These are phyloP conservation scores for Boletus subluridellus DNA, from an alignment of 1,284 basidiomycete species.

Conservation along the genomic window DNA sequence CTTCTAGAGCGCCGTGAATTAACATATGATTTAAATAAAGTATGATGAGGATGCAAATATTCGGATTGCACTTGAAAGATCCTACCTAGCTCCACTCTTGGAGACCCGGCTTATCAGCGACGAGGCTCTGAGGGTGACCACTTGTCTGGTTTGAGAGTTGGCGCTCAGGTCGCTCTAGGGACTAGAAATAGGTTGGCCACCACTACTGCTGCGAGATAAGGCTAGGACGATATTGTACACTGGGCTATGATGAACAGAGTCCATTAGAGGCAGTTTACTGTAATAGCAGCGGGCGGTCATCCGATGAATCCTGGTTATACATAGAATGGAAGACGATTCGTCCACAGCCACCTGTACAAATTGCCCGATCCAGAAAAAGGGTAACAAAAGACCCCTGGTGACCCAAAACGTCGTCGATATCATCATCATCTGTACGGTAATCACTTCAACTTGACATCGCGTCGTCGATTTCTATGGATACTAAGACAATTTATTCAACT, in stretches of 20 bases:
- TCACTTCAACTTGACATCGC: neutral
- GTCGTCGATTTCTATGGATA: conserved; percentile 2
- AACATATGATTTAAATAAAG: neutral
- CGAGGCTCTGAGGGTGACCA: neutral
- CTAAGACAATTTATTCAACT: neutral
- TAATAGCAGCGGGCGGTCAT: no score
- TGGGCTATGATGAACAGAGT: neutral
- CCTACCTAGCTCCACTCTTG: neutral
- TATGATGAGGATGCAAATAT: neutral
- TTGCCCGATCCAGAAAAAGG: neutral
- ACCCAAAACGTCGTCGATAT: neutral
- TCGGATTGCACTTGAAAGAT: neutral
- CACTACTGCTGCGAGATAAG: neutral
- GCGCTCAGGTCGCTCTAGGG: no score
- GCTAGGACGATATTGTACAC: neutral
- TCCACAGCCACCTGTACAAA: no score
- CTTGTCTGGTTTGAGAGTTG: neutral
- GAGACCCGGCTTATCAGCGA: neutral
- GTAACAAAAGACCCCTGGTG: neutral
- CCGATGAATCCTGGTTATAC: no score
- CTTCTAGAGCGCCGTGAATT: neutral
- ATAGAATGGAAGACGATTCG: no score
- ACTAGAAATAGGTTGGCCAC: neutral
- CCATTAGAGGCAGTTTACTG: neutral
- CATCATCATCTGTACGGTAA: no score